A percentile compares a stretch with the other conserved stretches of the same genome.
Evolutionary conservation across 2,329 filamentous ascomycete species (phyloP).

Genomic region (Cladosporium sp.): DNA sequence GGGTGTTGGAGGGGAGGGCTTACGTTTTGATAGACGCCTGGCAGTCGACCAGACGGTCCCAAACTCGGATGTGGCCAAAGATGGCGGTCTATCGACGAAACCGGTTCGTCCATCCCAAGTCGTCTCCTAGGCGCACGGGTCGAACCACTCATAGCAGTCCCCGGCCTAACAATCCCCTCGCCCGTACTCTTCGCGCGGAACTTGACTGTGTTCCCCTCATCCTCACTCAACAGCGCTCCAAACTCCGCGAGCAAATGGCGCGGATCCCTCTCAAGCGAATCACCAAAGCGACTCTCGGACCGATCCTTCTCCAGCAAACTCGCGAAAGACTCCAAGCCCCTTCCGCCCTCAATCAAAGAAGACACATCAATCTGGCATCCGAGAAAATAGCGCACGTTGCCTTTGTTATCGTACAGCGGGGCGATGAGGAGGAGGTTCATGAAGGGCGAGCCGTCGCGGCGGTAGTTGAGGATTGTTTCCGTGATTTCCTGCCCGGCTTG

Average conservation of each 20-base stretch:
- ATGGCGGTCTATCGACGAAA: slow-evolving; percentile 19
- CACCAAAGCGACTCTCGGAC: slow-evolving; percentile 23
- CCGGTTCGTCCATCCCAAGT: slow-evolving; percentile 30
- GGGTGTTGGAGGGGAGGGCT: neutral
- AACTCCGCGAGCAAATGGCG: slow-evolving; percentile 26
- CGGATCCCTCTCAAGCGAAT: slow-evolving; percentile 20
- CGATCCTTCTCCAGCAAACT: slow-evolving; percentile 30
- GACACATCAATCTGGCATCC: slow-evolving; percentile 38
- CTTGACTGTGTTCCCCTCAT: slow-evolving; percentile 31
- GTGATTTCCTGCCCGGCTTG: slow-evolving; percentile 37
- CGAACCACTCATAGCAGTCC: slow-evolving; percentile 13
- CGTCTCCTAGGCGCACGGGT: slow-evolving; percentile 17
- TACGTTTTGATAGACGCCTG: slow-evolving; percentile 36
- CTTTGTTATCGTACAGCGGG: slow-evolving; percentile 39
- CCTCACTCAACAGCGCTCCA: slow-evolving; percentile 26
- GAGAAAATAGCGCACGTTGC: slow-evolving; percentile 36
- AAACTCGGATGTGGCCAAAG: slow-evolving; percentile 30
- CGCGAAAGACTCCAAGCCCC: slow-evolving; percentile 34
- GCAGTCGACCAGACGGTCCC: slow-evolving; percentile 31
- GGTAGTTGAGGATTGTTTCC: slow-evolving; percentile 42
- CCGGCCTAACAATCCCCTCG: slow-evolving; percentile 10
- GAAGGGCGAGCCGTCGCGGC: slow-evolving; percentile 37
- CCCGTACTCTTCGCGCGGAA: slow-evolving; percentile 18
- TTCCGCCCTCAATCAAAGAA: slow-evolving; percentile 32
- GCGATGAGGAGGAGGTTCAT: slow-evolving; percentile 39